phyloP scores from a whole-genome alignment of 495 filamentous ascomycete species.

The Sabuloglossum arenarium region DNA sequence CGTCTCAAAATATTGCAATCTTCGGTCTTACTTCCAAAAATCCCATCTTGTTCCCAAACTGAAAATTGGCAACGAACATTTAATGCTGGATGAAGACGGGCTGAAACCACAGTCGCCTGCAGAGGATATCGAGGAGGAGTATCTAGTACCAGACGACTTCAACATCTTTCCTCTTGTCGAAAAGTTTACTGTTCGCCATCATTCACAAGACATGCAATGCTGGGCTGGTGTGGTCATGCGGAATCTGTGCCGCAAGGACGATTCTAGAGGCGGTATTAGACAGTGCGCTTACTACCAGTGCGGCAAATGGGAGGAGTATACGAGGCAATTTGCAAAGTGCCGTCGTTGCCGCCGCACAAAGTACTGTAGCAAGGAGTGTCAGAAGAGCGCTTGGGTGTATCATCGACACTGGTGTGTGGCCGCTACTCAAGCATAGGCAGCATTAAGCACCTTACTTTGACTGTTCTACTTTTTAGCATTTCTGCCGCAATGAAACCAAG shows the following conservation, averaged over 20 bases:
- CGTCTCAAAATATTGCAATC: constrained; percentile 95
- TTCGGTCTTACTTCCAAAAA: constrained; percentile 83
- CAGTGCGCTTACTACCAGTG: constrained; percentile 97
- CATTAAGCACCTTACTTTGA: background rate
- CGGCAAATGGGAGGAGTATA: constrained; percentile 92
- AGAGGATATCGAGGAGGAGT: constrained; percentile 64
- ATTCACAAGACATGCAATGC: constrained; percentile 94
- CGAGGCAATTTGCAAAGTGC: constrained; percentile 94
- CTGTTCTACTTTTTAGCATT: background rate
- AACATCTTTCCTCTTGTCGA: constrained; percentile 98
- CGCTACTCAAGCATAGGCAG: constrained; percentile 28
- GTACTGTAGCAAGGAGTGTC: constrained; percentile 99
- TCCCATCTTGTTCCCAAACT: constrained; percentile 86
- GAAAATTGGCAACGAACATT: constrained; percentile 69
- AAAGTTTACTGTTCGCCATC: constrained; percentile 89
- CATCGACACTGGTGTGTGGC: constrained; percentile 95
- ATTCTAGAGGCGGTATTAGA: constrained; percentile 76
- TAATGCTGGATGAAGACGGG: constrained; percentile 49
- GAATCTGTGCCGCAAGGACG: constrained; percentile 95
- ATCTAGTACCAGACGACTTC: constrained; percentile 76
- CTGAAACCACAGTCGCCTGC: constrained; percentile 19
- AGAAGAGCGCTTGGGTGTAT: constrained; percentile 95
- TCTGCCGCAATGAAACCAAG: background rate
- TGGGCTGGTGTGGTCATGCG: constrained; percentile 98
- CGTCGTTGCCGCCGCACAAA: constrained; percentile 90